phyloP scores from a whole-genome alignment of 345 rosid genomes.

The Psidium friedrichsthalianum region DNA sequence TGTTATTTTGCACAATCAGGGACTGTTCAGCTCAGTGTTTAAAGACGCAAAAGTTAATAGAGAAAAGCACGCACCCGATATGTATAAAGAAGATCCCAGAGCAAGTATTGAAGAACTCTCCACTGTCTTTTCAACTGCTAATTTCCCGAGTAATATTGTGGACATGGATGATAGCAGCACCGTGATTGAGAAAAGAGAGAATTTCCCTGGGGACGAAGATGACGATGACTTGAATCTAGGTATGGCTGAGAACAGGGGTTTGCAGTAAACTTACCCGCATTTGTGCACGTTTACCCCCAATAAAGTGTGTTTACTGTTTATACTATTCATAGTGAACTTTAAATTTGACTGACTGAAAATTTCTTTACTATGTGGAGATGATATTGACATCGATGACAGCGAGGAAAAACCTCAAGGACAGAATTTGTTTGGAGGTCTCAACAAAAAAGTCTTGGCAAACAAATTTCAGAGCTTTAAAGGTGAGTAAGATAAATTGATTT shows the following conservation, averaged over 20 bases:
- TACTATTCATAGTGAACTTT: background rate
- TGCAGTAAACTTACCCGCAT: background rate
- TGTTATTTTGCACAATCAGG: conserved; percentile 19
- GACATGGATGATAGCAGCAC: background rate
- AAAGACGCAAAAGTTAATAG: conserved; percentile 44
- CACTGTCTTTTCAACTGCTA: conserved; percentile 38
- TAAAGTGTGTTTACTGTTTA: background rate
- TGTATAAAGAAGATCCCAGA: conserved; percentile 50
- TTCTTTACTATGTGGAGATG: conserved; percentile 33
- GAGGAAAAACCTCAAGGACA: conserved; percentile 58
- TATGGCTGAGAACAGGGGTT: conserved; percentile 7
- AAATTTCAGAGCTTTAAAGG: conserved; percentile 60
- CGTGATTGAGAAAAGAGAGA: background rate
- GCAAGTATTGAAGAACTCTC: conserved; percentile 64
- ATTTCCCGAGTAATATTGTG: conserved; percentile 33
- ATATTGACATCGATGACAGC: conserved; percentile 59
- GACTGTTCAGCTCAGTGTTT: conserved; percentile 81
- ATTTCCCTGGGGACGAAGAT: background rate
- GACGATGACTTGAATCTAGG: conserved; percentile 56
- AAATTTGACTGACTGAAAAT: background rate
- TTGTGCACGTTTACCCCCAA: background rate
- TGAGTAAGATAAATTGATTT: conserved; percentile 1
- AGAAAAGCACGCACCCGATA: conserved; percentile 34
- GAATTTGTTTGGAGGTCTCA: conserved; percentile 48
- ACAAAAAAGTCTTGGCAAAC: conserved; percentile 64